Evolutionary conservation across 352 stramenopile genomes (phyloP), one percentile per base, ranked within the genome.

Genomic region (Globisporangium recalcitrans): DNA sequence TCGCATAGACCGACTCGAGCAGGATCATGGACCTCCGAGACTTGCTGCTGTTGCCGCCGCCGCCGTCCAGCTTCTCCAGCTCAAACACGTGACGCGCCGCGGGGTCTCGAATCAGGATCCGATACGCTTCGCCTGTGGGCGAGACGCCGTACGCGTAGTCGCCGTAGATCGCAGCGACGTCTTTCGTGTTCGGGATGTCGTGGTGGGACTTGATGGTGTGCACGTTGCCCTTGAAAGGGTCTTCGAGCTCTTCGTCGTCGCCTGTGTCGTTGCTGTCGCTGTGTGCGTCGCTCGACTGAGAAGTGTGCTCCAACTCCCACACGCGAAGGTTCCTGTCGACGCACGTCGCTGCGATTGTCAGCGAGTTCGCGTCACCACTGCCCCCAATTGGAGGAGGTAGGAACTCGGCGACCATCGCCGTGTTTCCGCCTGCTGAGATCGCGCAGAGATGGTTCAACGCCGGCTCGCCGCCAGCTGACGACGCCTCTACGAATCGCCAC

Each of bases 11-110:
- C 11, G 78, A 86, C 62, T 89, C 78, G 3, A 92, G 68, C 58
- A 90, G 82, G 26, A 86, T 75, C 44, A 78, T 88, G 1, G 83
- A 87, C 14, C 83, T 76, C 24, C 83, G 75, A 19, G 83, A 92
- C 53, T 89, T 90, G 62, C 76, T 71, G 57, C 62, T 79, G n/a
- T 44, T 61, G 14, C 49, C 49, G 16, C 77, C 78, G 36, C 68
- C 63, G n/a, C 65, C 70, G 47, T 87, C 77, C 44, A 88, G 65
- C 24, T 86, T 87, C 60, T 92, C 81, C 44, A 88, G 60, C 32
- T 88, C 72, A 57, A 92, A 92, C 14, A 75, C 67, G 8, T 85
- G 81, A 1, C 80, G 79, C 52, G 61, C 29, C 5, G 22, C 49
- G 53, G 53, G 69, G 40, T 83, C 71, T n/a, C 71, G 74, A n/a